Base-by-base conservation (phyloP, 495 filamentous ascomycete species). In the Xylaria palmicola region DNA sequence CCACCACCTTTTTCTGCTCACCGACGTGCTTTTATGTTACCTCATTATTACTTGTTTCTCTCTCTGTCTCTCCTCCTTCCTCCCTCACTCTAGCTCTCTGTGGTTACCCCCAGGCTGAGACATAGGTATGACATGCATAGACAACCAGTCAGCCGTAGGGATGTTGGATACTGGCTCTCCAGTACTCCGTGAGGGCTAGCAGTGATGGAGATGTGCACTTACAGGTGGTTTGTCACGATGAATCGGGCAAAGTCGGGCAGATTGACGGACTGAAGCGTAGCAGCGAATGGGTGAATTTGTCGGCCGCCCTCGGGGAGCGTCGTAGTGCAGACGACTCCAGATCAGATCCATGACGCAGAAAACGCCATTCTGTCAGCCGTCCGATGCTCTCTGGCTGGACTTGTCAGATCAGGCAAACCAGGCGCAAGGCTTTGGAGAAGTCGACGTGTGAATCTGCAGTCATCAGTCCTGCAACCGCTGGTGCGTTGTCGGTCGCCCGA, bases 231-330 rank as follows among this genome's bases (percentile, higher is more conserved):
- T 36, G 17, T 54, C 17, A 17, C 20, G 49, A 53, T 29, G 30
- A 36, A 40, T 48, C 59, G 59, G 59, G 59, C 59, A 55, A 55
- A 61, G 29, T 13, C 59, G 59, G 59, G 40, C 49, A 48, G 36
- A 30, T 30, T 40, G 40, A 48, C 32, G 19, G 37, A 22, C 20
- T 20, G 43, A 10, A 48, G 36, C 29, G 49, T 41, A 37, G 29
- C 48, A 13, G n/a, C 24, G 29, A 22, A 49, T 37, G 56, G 48
- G 36, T 27, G 56, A 49, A 60, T 52, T 26, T 44, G 57, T 26
- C 36, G 47, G 47, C 55, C 49, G 37, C 27, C 41, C 26, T 41
- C 19, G 37, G 26, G 24, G 24, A 55, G 50, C 40, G 59, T 55
- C 50, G 59, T 24, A 61, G 50, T 61, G 50, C 59, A 61, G 59